Evolutionary conservation across 768 basidiomycete species (phyloP), one percentile per base, ranked within the genome.

Genomic region (Pulveroboletus sp.): DNA sequence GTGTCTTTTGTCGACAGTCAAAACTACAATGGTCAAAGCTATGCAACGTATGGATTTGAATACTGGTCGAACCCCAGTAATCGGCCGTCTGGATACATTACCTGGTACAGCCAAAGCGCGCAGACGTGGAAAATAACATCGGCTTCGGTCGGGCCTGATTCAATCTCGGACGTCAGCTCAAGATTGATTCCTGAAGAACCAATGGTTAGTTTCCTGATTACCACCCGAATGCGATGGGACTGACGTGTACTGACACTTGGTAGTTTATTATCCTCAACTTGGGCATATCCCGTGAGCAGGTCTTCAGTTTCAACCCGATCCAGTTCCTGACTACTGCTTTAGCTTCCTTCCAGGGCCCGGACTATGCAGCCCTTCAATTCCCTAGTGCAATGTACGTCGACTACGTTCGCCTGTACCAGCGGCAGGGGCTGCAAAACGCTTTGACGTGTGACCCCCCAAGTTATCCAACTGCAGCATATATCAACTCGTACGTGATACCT

Each of bases 401-500:
- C 67, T 97, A 97, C 58, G 79, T 99, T 20, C 83, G 92, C 32
- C 77, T 94, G 43, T 91, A 92, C 57, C 94, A 97, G 70, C 80
- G 85, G 31, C 63, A 80, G 19, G 92, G 85, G 9, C 63, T 80
- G n/a, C 63, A 80, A 55, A 74, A 85, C 46, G 84, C 79, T 10
- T 58, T 91, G 31, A 84, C 86, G 1, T 99, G 95, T 66, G 76
- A 90, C 64, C 95, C 95, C 9, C 70, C 81, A 2, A 75, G 73
- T 40, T 73, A 79, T 49, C 95, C 95, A 0, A 99, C 95, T 2
- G 64, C 81, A 16, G 70, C 82, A 48, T 99, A 98, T 62, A 91
- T 91, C 55, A 70, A 77, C 33, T 72, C 68, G 88, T 85, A 57
- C 32, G 75, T 56, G 29, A 37, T 32, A 4, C 9, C 63, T 31